Evolutionary conservation across 2,329 filamentous ascomycete species (phyloP).

Genomic region (Fusarium protoensiforme): DNA sequence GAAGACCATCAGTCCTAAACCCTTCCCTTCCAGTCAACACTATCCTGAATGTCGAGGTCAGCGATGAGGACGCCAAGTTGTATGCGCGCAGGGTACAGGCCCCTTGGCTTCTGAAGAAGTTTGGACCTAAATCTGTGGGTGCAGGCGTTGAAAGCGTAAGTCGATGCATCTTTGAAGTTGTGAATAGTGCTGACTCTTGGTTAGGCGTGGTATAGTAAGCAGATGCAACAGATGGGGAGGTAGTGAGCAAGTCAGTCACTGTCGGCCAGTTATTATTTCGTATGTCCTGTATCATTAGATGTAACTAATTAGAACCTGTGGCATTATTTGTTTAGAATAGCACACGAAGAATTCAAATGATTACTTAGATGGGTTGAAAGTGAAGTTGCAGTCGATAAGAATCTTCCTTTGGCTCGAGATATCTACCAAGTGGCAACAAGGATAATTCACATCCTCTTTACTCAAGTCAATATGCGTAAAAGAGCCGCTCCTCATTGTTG

Average conservation of each 20-base stretch:
- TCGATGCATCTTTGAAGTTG: rapidly evolving
- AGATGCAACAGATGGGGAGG: conserved; percentile 18
- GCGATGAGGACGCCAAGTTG: conserved; percentile 23
- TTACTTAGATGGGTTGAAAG: neutral
- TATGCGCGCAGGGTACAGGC: conserved; percentile 14
- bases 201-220: conserved; percentile 29
- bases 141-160: conserved; percentile 35
- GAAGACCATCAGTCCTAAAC: conserved; percentile 52
- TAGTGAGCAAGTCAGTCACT: neutral
- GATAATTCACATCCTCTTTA: neutral
- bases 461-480: neutral
- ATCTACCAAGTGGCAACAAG: neutral
- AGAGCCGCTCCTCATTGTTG: conserved; percentile 2
- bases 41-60: conserved; percentile 28
- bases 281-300: neutral
- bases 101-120: conserved; percentile 26
- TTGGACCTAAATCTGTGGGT: conserved; percentile 28
- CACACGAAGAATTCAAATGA: neutral
- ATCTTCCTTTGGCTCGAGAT: neutral
- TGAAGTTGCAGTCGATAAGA: neutral
- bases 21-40: conserved; percentile 49
- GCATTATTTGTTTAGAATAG: neutral
- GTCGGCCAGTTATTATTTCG: neutral
- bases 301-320: neutral
- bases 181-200: neutral